A percentile compares a stretch with the other conserved stretches of the same genome.
These are phyloP conservation scores for Fonsecaea erecta DNA, from an alignment of 2,329 filamentous ascomycete genomes.

Conservation along the genomic window DNA sequence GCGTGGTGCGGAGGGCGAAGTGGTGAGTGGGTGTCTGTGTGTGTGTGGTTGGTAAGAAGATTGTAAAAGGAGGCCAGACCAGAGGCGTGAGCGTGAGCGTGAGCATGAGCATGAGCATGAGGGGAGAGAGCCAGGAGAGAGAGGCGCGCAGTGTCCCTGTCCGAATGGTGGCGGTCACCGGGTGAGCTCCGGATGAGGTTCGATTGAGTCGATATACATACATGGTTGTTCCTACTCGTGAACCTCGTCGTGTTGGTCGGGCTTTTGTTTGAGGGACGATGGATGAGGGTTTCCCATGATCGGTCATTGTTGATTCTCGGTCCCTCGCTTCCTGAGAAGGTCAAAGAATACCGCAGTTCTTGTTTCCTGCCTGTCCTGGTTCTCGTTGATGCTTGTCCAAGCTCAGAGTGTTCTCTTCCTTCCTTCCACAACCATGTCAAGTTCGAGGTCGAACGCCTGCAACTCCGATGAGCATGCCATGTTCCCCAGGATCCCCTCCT, in stretches of 20 bases:
- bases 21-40: no score
- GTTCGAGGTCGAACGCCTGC: neutral
- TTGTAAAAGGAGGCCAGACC: no score
- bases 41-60: no score
- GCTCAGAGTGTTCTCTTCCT: no score
- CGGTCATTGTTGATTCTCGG: no score
- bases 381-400: neutral
- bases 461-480: neutral
- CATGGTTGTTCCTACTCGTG: neutral
- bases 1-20: no score
- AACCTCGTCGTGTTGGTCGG: neutral
- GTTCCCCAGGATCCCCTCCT: neutral
- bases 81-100: neutral
- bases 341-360: no score
- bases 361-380: neutral
- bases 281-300: neutral
- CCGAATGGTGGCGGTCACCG: neutral
- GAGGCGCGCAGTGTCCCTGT: neutral
- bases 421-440: neutral
- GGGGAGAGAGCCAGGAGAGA: neutral
- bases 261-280: no score
- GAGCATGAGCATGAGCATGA: neutral
- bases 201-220: neutral
- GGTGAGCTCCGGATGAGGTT: neutral
- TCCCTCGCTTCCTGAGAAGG: no score